Base-by-base conservation (phyloP, 352 stramenopile species). In the Pythium periplocum region DNA sequence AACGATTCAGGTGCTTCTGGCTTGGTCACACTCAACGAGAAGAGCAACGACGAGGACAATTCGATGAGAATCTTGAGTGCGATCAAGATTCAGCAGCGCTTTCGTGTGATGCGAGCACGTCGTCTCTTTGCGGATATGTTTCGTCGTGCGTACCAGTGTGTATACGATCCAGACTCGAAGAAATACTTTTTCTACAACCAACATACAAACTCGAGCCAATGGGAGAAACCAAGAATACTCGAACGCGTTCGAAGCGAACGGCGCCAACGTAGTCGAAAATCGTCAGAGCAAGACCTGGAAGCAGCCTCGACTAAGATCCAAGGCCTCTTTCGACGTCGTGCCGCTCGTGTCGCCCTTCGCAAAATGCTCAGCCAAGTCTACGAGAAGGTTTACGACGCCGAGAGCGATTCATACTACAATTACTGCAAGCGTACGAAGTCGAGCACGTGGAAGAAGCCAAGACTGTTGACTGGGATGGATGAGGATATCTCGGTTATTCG, bases 121-220 rank as follows among this genome's bases (percentile, higher is more conserved):
- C 30, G 53, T 2, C 12, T 58, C 9, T 66, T 78, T 44, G 42
- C 43, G 6, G 35, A 59, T 41, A 55, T 75, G 33, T 49, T 78
- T n/a, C 38, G 50, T 0, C 55, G 60, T 45, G 62, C 60, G 1
- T 75, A 70, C 41, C 54, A 74, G 6, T 61, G 67, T 4, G 59
- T 73, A 4, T 56, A 69, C 36, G 56, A 78, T 35, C 50, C 64
- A 17, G 59, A 55, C 4, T 68, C 51, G 46, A 69, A 73, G 44
- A 54, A 59, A 8, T 78, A 71, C 41, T 79, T 75, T 41, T 83
- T 77, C 67, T 83, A 73, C 64, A 79, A 79, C 59, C 34, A 49
- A 30, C 56, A 59, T 11, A 75, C 69, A 1, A 48, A 39, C 6
- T 36, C 56, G 31, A 79, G 69, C 50, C 66, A 74, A 32, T 78